phyloP scores from a whole-genome alignment of 768 basidiomycete species.

The Candolleomyces eurysporus region DNA sequence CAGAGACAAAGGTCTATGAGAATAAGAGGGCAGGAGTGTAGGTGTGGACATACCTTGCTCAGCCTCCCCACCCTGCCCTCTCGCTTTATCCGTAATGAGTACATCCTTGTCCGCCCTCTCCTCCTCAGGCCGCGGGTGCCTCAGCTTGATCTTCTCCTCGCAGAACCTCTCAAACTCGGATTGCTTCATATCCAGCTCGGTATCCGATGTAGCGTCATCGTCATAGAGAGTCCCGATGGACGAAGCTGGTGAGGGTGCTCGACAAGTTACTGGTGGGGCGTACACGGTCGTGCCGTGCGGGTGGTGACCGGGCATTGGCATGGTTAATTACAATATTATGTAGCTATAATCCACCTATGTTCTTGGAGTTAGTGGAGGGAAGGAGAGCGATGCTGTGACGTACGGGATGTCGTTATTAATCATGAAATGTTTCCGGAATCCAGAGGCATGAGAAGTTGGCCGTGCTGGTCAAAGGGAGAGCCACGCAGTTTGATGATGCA shows the following conservation, averaged over 20 bases:
- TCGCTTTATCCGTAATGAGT: slow-evolving; percentile 28
- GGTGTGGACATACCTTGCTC: slow-evolving; percentile 33
- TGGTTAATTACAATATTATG: neutral
- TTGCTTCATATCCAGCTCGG: slow-evolving; percentile 37
- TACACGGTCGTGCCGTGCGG: slow-evolving; percentile 39
- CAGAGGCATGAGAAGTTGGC: no score
- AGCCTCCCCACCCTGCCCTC: slow-evolving; percentile 19
- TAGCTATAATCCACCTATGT: no score
- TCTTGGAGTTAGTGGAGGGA: no score
- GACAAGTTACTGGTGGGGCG: slow-evolving; percentile 41
- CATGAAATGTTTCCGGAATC: no score
- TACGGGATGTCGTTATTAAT: no score
- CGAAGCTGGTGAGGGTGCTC: slow-evolving; percentile 50
- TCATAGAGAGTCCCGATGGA: slow-evolving; percentile 48
- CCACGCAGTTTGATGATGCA: no score
- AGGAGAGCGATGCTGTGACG: no score
- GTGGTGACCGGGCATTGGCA: slow-evolving; percentile 16
- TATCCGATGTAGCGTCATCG: slow-evolving; percentile 48
- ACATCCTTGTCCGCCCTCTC: slow-evolving; percentile 37
- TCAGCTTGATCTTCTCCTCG: slow-evolving; percentile 36
- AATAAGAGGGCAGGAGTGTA: neutral
- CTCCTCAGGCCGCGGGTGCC: slow-evolving; percentile 38
- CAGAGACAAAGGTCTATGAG: slow-evolving; percentile 13
- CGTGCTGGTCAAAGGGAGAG: no score
- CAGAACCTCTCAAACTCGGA: slow-evolving; percentile 42